Conservation (phyloP, 352 stramenopile species). For the Blastocystis hominis region DNA sequence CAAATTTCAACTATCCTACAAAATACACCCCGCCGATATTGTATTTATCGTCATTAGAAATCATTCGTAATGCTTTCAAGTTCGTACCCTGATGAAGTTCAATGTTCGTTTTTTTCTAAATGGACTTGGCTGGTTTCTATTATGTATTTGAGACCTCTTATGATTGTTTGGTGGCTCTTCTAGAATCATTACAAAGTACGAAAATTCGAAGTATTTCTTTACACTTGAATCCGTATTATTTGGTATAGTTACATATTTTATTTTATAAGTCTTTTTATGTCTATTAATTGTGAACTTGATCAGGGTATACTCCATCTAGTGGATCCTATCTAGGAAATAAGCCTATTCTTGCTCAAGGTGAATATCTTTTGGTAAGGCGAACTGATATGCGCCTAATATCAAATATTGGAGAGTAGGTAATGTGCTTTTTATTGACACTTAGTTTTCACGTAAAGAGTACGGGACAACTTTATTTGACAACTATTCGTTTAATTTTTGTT, state of each 20-base stretch:
- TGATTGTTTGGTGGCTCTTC: too few species aligned
- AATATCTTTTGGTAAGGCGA: background rate
- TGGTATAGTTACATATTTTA: background rate
- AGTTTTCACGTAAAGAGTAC: constrained; percentile 10
- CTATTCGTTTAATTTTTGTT: background rate
- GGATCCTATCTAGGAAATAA: background rate
- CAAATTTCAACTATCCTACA: background rate
- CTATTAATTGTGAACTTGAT: background rate
- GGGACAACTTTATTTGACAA: constrained; percentile 1
- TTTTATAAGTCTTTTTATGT: background rate
- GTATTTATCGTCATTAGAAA: background rate
- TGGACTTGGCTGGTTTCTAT: too few species aligned
- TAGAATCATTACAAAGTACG: too few species aligned
- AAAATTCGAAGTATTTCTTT: too few species aligned
- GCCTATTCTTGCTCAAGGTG: background rate
- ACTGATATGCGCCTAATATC: constrained; percentile 11
- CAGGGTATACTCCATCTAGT: background rate
- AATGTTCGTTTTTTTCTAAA: too few species aligned
- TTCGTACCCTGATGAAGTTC: too few species aligned
- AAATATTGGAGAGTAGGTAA: background rate
- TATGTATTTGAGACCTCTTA: too few species aligned
- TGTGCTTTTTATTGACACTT: background rate
- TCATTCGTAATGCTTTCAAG: too few species aligned
- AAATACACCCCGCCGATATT: background rate
- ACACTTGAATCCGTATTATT: background rate